phyloP scores from a whole-genome alignment of 2,329 filamentous ascomycete genomes.

The Cladosporium sp. region DNA sequence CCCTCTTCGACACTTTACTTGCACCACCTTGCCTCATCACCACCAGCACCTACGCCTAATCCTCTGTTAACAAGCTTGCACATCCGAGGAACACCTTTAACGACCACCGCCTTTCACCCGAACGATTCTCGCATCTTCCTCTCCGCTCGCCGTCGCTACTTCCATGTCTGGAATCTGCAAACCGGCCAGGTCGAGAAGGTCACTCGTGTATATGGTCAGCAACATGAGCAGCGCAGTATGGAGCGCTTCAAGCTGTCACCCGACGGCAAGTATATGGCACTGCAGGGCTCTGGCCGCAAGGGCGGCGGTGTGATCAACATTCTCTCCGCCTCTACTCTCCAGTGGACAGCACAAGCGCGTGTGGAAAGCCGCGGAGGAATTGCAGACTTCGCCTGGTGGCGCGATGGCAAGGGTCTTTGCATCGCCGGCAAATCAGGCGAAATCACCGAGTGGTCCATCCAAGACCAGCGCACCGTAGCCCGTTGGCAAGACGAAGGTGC shows the following conservation, averaged over 20 bases:
- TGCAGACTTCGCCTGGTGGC: constrained; percentile 92
- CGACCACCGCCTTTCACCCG: constrained; percentile 72
- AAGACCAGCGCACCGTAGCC: constrained; percentile 63
- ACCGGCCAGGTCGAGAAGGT: constrained; percentile 80
- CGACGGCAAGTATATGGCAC: constrained; percentile 77
- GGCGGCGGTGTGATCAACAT: constrained; percentile 87
- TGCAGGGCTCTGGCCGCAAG: constrained; percentile 74
- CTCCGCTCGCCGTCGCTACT: constrained; percentile 80
- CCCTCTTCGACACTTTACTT: constrained; percentile 79
- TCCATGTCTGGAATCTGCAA: constrained; percentile 88
- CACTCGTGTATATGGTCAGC: constrained; percentile 66
- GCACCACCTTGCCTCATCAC: constrained; percentile 75
- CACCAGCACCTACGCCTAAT: constrained; percentile 69
- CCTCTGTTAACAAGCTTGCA: constrained; percentile 87
- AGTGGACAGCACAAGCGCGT: constrained; percentile 80
- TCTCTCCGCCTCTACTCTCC: constrained; percentile 70
- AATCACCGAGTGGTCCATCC: constrained; percentile 80
- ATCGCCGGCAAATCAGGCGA: constrained; percentile 83
- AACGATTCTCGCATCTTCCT: constrained; percentile 76
- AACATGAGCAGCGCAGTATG: constrained; percentile 82
- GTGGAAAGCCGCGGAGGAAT: constrained; percentile 79
- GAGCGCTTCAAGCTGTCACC: constrained; percentile 85
- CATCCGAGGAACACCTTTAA: constrained; percentile 75
- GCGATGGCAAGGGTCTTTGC: constrained; percentile 71
- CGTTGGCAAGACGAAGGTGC: constrained; percentile 89